Conservation (phyloP, 192 early-diverging fungal species). For the Paraglomus occultum region DNA sequence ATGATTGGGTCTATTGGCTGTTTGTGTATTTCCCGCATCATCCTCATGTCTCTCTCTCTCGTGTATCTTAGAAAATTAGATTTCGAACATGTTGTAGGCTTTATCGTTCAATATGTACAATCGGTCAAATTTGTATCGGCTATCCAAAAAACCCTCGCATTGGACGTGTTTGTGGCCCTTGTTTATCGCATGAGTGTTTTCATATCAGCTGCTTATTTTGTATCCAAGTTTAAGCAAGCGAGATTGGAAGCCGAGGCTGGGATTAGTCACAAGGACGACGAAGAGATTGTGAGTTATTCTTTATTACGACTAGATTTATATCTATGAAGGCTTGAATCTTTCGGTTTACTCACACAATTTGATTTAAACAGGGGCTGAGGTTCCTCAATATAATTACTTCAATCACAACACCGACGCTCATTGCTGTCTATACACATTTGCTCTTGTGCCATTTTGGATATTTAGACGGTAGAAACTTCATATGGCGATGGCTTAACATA, state of each 20-base stretch:
- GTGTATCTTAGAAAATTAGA: neutral
- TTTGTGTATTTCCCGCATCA: neutral
- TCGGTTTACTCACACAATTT: neutral
- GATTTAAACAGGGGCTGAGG: neutral
- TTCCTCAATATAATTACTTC: conserved; percentile 16
- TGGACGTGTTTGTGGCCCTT: neutral
- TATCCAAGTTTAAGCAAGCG: neutral
- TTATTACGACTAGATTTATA: no score
- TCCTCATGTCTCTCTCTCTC: neutral
- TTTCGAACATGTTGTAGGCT: neutral
- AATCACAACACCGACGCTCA: conserved; percentile 13
- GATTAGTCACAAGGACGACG: no score
- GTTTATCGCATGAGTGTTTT: neutral
- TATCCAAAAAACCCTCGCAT: neutral
- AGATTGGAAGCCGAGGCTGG: no score
- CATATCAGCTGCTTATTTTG: neutral
- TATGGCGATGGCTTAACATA: conserved; percentile 31
- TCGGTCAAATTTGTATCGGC: neutral
- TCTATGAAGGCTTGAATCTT: no score
- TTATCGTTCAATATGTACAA: neutral
- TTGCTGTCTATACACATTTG: conserved; percentile 32
- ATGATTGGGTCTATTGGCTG: neutral
- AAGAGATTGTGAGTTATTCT: no score
- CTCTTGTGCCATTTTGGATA: conserved; percentile 33
- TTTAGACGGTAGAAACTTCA: neutral